Base-by-base conservation (phyloP, 2,329 filamentous ascomycete species). In the Bipolaris victoriae region DNA sequence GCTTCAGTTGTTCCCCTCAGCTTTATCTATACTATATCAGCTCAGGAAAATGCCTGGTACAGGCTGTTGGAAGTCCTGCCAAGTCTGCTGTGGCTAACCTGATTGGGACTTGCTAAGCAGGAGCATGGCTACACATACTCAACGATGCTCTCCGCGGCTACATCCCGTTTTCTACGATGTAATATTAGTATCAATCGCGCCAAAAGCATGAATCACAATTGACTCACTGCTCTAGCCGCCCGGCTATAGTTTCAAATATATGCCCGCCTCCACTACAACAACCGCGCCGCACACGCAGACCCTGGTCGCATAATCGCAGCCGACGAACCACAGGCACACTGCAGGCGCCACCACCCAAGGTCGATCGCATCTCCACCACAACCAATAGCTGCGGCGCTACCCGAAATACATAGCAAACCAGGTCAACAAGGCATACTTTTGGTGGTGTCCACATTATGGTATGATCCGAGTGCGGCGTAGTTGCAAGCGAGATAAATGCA, bases 291-390 rank as follows among this genome's bases (percentile, higher is more conserved):
- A 47, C 31, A 41, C 45, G 26, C 46, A 58, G 11, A 16, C 51
- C 55, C 51, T 33, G n/a, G 33, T 45, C 33, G 51, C 37, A 50
- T 49, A 11, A 29, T 43, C 29, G n/a, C 29, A 50, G 6, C 36
- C 18, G 41, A 40, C 55, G 51, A 55, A 58, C 55, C 46, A 49
- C 55, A 37, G 39, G n/a, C 13, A 43, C 55, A 55, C 46, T 58
- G 24, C 55, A 54, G 55, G 55, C 51, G 55, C 51, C 46, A 58
- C 46, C 31, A 26, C 10, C 47, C n/a, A 41, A 35, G 51, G 29
- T 41, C 37, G 18, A 50, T 46, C 33, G 39, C 40, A 29, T 29
- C 26, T 33, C 10, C 15, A 29, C 20, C 20, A 29, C 20, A n/a
- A 26, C 39, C 33, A 49, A 44, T 45, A 31, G 54, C 22, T 37